Evolutionary conservation across 805 yeast species (phyloP).

Genomic region (Ogataea ganodermae): DNA sequence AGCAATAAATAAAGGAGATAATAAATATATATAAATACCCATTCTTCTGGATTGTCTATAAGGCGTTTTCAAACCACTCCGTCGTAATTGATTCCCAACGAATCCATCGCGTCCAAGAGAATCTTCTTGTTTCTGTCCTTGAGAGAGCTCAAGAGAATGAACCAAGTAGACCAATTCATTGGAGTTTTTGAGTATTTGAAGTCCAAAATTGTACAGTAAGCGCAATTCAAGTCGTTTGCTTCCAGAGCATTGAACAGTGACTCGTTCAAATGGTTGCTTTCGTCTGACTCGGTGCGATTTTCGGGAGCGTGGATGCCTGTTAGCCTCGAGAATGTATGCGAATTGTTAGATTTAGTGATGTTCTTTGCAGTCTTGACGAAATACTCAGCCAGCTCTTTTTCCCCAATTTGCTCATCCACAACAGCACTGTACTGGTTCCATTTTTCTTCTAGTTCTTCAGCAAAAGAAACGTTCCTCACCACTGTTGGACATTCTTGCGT

Average conservation of each 20-base stretch:
- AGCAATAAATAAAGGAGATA: not conserved
- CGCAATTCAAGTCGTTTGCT: not conserved
- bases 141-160: not conserved
- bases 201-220: not conserved
- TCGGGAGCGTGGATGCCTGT: not conserved
- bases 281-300: not conserved
- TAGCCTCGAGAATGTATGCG: not conserved
- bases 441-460: not conserved
- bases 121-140: not conserved
- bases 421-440: not conserved
- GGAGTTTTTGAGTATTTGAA: not conserved
- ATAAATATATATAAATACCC: not conserved
- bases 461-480: not conserved
- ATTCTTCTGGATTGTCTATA: not conserved
- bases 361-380: not conserved
- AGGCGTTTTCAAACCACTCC: not conserved
- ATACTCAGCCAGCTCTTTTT: not conserved
- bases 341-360: not conserved
- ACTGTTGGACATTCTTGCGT: not conserved
- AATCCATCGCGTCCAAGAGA: not conserved
- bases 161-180: conserved; percentile 4
- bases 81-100: not conserved
- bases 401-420: not conserved
- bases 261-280: not conserved
- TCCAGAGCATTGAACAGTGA: not conserved